Evolutionary conservation across 139 green algal genomes (phyloP), one percentile per base, ranked within the genome.

Genomic region (Chlorella sp.): DNA sequence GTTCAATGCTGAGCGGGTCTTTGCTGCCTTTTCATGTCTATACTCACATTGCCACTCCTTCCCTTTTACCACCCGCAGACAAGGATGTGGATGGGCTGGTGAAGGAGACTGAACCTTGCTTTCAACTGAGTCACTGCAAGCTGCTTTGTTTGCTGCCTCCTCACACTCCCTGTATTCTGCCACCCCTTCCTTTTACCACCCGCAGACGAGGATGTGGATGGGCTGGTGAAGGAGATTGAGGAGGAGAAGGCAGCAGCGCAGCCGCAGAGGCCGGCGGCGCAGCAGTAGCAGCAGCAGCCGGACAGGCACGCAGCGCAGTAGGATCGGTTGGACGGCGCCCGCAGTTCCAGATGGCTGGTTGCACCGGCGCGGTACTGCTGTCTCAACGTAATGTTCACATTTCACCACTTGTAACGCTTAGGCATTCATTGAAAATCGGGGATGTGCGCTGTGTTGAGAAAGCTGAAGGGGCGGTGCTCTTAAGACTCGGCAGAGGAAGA

Each of bases 211-310:
- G 95, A 98, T 88, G 94, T 99, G 40, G 97, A 99, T 53, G 92
- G 71, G 37, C 77, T 99, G 53, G 94, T 97, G 0, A 96, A 96
- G 85, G 94, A 97, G 87, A 93, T 99, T 24, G 96, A 98, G 91
- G 95, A 94, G 34, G 97, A 99, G 87, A 99, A 99, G 92, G 95
- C 92, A 37, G 96, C 95, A 34, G 96, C 96, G 81, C 95, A 97
- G 77, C 94, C 95, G 95, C 91, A 91, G 94, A 71, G 91, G 88
- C 61, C 69, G 89, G 89, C 80, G 78, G 32, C 69, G 87, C 88
- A 77, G 66, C 78, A 88, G 82, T 42, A 48, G 84, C 84, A 21
- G 48, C 48, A 57, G 48, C 48, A 57, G 48, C 48, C 48, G 48
- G 48, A 57, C 48, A 16, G 48, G 48, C 48, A 5, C 48, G 48